These are phyloP conservation scores for Mitragyna speciosa DNA, from an alignment of 257 asterid species.

Conservation along the genomic window DNA sequence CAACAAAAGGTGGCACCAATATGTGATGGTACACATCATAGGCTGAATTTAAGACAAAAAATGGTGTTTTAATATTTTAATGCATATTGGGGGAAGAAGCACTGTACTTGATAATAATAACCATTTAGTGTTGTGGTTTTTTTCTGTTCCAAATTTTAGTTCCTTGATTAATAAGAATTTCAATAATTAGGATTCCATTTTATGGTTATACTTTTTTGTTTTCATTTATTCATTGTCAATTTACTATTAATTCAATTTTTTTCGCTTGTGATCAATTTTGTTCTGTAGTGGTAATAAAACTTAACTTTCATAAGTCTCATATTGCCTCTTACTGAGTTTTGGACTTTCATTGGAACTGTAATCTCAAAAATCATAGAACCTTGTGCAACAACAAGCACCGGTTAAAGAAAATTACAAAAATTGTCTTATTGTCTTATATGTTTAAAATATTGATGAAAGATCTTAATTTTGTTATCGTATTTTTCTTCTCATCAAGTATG, in stretches of 20 bases:
- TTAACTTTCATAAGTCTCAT: neutral
- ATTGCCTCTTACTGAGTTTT: neutral
- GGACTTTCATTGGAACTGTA: neutral
- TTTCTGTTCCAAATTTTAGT: no score
- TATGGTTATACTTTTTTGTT: neutral
- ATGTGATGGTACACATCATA: conserved; percentile 81
- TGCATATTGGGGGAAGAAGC: conserved; percentile 90
- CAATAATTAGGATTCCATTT: neutral
- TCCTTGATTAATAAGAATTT: neutral
- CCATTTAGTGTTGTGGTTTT: neutral
- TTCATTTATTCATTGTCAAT: neutral
- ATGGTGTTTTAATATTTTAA: conserved; percentile 70
- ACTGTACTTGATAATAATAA: no score
- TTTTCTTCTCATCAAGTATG: no score
- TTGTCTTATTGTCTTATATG: no score
- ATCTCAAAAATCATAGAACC: neutral
- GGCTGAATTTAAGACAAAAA: conserved; percentile 85
- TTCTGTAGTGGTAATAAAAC: neutral
- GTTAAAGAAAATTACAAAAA: no score
- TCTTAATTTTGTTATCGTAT: no score
- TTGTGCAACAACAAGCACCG: no score
- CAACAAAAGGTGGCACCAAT: conserved; percentile 87
- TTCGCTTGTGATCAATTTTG: neutral
- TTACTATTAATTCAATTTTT: neutral
- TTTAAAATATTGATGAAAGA: no score